phyloP scores from a whole-genome alignment of 2,329 filamentous ascomycete species.

The Trichoderma breve region DNA sequence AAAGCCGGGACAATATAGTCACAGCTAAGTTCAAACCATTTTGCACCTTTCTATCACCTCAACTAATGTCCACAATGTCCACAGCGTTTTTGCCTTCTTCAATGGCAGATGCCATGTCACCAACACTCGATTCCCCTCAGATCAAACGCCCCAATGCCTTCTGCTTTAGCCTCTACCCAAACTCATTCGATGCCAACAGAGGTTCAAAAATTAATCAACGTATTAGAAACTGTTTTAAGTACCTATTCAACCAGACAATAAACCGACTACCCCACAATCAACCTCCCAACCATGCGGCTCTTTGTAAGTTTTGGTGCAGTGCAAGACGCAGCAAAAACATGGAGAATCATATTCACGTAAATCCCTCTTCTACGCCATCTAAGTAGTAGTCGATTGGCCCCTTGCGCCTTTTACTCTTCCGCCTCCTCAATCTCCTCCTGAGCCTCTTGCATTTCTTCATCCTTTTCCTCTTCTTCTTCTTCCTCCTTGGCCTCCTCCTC shows the following conservation, averaged over 20 bases:
- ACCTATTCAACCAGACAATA: slow-evolving; percentile 9
- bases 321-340: slow-evolving; percentile 21
- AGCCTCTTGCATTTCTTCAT: slow-evolving; percentile 27
- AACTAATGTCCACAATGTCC: too few relatives aligned
- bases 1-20: too few relatives aligned
- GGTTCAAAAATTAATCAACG: neutral
- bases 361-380: slow-evolving; percentile 23
- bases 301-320: neutral
- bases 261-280: neutral
- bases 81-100: too few relatives aligned
- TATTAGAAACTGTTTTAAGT: slow-evolving; percentile 5
- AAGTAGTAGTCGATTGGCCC: slow-evolving; percentile 3
- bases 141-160: too few relatives aligned
- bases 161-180: too few relatives aligned
- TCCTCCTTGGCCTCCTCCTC: slow-evolving; percentile 22
- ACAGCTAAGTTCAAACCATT: too few relatives aligned
- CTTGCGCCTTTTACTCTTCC: slow-evolving; percentile 28
- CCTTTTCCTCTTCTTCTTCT: slow-evolving; percentile 24
- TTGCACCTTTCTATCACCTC: too few relatives aligned
- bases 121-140: too few relatives aligned
- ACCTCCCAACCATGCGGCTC: slow-evolving; percentile 20
- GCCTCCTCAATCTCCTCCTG: slow-evolving; percentile 27
- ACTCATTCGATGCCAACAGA: too few relatives aligned
- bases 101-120: too few relatives aligned
- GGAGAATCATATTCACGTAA: slow-evolving; percentile 26